Base-by-base conservation (phyloP, 2,329 filamentous ascomycete species). In the Stagonosporopsis vannaccii region DNA sequence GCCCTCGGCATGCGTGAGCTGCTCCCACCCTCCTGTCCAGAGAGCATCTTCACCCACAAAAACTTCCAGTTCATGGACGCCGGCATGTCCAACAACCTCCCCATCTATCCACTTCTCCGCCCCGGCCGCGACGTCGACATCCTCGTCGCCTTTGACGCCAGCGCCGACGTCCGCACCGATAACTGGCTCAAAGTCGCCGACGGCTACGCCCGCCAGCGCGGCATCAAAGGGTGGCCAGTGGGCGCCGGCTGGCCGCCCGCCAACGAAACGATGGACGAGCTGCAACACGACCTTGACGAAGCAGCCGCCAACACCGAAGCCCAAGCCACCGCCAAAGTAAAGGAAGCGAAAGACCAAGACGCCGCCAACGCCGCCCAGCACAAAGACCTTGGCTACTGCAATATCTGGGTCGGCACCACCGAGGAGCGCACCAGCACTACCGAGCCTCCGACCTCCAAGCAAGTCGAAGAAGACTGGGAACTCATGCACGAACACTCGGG, bases 41-140 rank as follows among this genome's bases (percentile, higher is more conserved):
- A 88, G 28, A 92, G 86, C 55, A 85, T 97, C 35, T 87, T 90
- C 67, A 81, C 85, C 17, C 83, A 82, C 13, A 82, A 88, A 40
- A 89, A 96, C 72, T 72, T 82, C 33, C 77, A 81, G 51, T 75
- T 83, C 15, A 98, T 97, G 93, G 95, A 99, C 75, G 93, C 95
- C 1, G 95, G 95, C 46, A 99, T 99, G 95, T 96, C 91, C 62
- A 98, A 99, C 74, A 99, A 99, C 70, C 82, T 99, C 8, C 95
- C 95, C 1, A 93, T 98, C 37, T 99, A 99, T 73, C 95, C 95
- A 0, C 84, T 98, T 3, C 86, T 99, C 17, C 87, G 95, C 11
- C 92, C 92, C 0, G 94, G 93, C 2, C 85, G 95, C 32, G 85
- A 96, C 53, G 89, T 99, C 6, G 95, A 99, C 67, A 84, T 99